Conservation (phyloP, 495 filamentous ascomycete species). For the Oidiodendron maius region DNA sequence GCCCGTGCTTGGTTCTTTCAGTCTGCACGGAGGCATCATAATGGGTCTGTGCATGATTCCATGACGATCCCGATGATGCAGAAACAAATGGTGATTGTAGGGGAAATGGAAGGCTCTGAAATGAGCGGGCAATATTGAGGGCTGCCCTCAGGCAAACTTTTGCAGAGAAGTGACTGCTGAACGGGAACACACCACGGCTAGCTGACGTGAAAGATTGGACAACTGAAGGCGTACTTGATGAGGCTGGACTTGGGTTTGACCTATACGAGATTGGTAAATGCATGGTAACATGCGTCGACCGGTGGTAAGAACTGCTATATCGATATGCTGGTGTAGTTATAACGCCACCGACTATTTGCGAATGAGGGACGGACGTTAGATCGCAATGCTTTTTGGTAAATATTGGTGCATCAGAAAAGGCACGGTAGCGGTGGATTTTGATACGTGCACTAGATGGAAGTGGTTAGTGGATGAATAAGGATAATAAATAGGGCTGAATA, state of each 20-base stretch:
- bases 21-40: slow-evolving; percentile 54
- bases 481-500: too few relatives aligned
- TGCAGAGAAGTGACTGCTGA: slow-evolving; percentile 45
- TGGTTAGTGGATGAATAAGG: too few relatives aligned
- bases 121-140: slow-evolving; percentile 44
- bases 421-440: slow-evolving; percentile 53
- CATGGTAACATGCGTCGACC: slow-evolving; percentile 26
- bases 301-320: slow-evolving; percentile 23
- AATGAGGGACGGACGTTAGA: slow-evolving; percentile 33
- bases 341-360: slow-evolving; percentile 16
- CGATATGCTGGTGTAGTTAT: not conserved
- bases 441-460: slow-evolving; percentile 58
- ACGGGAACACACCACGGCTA: slow-evolving; percentile 37
- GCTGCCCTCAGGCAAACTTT: slow-evolving; percentile 48
- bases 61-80: not conserved
- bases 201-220: slow-evolving; percentile 26
- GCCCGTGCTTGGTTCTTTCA: slow-evolving; percentile 17
- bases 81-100: slow-evolving; percentile 29
- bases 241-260: slow-evolving; percentile 22
- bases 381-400: slow-evolving; percentile 56
- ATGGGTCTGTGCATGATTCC: slow-evolving; percentile 31
- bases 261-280: slow-evolving; percentile 27
- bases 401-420: slow-evolving; percentile 55
- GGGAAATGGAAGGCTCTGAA: slow-evolving; percentile 44
- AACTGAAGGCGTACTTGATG: too few relatives aligned